These are phyloP conservation scores for Saccharomyces hybrid DNA, from an alignment of 1,139 yeast genomes.

Conservation along the genomic window DNA sequence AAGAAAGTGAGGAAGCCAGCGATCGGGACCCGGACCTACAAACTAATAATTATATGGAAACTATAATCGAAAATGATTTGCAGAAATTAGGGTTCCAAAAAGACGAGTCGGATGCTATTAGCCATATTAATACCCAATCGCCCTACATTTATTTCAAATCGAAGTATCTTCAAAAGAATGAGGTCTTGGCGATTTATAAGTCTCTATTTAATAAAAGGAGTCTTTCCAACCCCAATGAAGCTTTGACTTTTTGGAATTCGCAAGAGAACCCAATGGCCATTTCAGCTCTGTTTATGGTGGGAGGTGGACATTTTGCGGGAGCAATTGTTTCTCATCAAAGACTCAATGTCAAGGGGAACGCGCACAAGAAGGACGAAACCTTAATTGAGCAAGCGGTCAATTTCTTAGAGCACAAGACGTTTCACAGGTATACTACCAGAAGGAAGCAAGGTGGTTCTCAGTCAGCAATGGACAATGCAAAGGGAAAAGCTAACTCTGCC, in stretches of 20 bases:
- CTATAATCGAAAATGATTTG: constrained; percentile 7
- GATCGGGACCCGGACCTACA: not conserved
- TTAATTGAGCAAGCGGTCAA: constrained; percentile 54
- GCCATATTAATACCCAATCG: constrained; percentile 55
- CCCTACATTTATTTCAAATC: constrained; percentile 55
- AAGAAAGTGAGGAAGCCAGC: not conserved
- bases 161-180: constrained; percentile 35
- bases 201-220: constrained; percentile 43
- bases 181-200: constrained; percentile 65
- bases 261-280: constrained; percentile 21
- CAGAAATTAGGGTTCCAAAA: constrained; percentile 10
- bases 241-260: constrained; percentile 25
- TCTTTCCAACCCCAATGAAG: constrained; percentile 34
- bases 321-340: constrained; percentile 77
- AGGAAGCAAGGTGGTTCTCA: constrained; percentile 98
- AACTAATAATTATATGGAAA: constrained; percentile 5
- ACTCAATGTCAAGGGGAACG: constrained; percentile 42
- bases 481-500: constrained; percentile 94
- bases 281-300: constrained; percentile 84
- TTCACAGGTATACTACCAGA: constrained; percentile 92
- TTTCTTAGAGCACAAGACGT: constrained; percentile 69
- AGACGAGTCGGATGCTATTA: constrained; percentile 32
- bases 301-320: constrained; percentile 98
- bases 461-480: constrained; percentile 81
- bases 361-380: constrained; percentile 33